These are phyloP conservation scores for Cryphonectria naterciae DNA, from an alignment of 2,329 filamentous ascomycete genomes.

Conservation along the genomic window DNA sequence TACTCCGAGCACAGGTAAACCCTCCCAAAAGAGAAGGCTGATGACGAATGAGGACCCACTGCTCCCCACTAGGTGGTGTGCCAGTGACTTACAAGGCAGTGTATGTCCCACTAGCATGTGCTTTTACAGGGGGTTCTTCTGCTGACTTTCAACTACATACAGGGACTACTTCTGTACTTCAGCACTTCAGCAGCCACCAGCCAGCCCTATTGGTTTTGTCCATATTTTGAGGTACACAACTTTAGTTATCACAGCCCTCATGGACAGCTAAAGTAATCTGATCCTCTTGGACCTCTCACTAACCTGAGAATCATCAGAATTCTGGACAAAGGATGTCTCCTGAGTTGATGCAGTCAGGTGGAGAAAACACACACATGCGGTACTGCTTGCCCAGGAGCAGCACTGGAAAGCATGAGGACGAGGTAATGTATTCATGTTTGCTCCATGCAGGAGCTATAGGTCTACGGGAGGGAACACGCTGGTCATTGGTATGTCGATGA, in stretches of 20 bases:
- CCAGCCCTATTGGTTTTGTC: neutral
- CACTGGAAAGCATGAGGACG: neutral
- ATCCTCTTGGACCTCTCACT: neutral
- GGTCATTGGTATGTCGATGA: neutral
- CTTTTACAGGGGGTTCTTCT: conserved; percentile 8
- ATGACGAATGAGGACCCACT: conserved; percentile 25
- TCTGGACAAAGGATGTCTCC: neutral
- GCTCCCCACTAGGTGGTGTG: neutral
- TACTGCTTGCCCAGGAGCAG: neutral
- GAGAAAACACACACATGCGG: neutral
- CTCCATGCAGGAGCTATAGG: neutral
- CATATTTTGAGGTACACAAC: neutral
- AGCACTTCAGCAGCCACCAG: neutral
- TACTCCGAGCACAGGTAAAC: neutral
- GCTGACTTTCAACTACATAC: neutral
- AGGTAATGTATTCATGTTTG: neutral
- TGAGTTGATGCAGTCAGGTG: neutral
- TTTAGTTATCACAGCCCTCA: neutral
- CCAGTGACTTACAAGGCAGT: conserved; percentile 8
- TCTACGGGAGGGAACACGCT: neutral
- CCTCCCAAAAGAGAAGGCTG: conserved; percentile 3
- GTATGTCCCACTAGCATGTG: conserved; percentile 16
- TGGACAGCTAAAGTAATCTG: neutral
- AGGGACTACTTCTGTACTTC: no score
- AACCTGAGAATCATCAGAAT: no score